Conservation (phyloP, 2,329 filamentous ascomycete genomes). For the Amylocarpus encephaloides region DNA sequence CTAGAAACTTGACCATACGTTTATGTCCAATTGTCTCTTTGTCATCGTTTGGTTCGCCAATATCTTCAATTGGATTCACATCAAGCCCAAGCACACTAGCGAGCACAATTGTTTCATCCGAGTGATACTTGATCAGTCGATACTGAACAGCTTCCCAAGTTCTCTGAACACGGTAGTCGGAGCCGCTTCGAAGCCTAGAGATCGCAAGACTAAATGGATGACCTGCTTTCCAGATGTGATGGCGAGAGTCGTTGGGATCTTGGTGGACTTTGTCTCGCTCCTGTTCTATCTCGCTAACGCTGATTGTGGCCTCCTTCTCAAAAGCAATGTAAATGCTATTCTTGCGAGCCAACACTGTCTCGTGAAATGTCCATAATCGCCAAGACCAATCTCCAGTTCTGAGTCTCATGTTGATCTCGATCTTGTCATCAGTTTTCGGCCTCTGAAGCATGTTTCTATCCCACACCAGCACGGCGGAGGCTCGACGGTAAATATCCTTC, state of each 20-base stretch:
- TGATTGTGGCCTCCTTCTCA: background rate
- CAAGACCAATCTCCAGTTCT: background rate
- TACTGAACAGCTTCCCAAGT: background rate
- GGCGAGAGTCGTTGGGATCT: background rate
- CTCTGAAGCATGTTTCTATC: background rate
- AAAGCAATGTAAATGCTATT: background rate
- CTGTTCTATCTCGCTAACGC: background rate
- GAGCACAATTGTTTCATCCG: background rate
- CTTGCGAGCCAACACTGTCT: background rate
- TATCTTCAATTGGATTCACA: too few species aligned
- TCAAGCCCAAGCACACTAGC: background rate
- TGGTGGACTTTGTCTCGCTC: background rate
- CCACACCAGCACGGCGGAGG: background rate
- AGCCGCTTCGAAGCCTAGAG: background rate
- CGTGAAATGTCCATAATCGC: background rate
- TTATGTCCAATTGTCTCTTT: background rate
- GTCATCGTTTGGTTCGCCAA: background rate
- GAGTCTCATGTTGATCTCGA: background rate
- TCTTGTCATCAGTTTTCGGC: background rate
- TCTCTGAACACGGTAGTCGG: background rate
- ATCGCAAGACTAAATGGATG: background rate
- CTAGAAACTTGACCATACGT: background rate
- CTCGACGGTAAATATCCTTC: background rate
- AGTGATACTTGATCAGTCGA: background rate
- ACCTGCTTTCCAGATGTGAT: conserved; percentile 2